Evolutionary conservation across 1,284 basidiomycete species (phyloP).

Genomic region (Cryptococcus neoformans): DNA sequence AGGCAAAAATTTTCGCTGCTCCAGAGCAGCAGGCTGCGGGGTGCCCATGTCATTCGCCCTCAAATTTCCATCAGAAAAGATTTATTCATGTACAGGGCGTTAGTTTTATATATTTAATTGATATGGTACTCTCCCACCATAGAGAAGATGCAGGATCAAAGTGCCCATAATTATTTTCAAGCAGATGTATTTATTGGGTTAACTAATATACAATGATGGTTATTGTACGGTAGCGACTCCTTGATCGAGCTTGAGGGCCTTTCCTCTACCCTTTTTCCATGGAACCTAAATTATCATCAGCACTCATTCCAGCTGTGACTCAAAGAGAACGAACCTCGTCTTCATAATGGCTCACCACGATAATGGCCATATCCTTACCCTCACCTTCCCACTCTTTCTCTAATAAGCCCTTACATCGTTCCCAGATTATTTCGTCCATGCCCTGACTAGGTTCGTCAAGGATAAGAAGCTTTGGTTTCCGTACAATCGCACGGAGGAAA

Average conservation of each 20-base stretch:
- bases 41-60: too few species aligned
- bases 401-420: constrained; percentile 62
- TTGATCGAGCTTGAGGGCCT: constrained; percentile 27
- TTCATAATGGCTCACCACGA: constrained; percentile 85
- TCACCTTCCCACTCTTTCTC: constrained; percentile 53
- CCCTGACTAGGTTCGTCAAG: constrained; percentile 89
- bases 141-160: too few species aligned
- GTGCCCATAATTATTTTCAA: too few species aligned
- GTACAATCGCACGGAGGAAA: constrained; percentile 77
- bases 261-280: constrained; percentile 24
- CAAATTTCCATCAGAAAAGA: too few species aligned
- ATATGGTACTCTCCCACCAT: too few species aligned
- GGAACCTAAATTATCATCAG: constrained; percentile 15
- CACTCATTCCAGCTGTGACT: neutral
- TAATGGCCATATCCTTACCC: constrained; percentile 62
- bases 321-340: constrained; percentile 62
- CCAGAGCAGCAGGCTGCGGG: too few species aligned
- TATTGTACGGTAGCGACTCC: constrained; percentile 20
- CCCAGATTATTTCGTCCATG: constrained; percentile 76
- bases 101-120: too few species aligned
- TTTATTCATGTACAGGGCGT: too few species aligned
- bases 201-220: neutral
- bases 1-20: too few species aligned
- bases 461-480: constrained; percentile 64
- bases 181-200: too few species aligned